Base-by-base conservation (phyloP, 371 early-diverging fungal species). In the Actinomucor elegans region DNA sequence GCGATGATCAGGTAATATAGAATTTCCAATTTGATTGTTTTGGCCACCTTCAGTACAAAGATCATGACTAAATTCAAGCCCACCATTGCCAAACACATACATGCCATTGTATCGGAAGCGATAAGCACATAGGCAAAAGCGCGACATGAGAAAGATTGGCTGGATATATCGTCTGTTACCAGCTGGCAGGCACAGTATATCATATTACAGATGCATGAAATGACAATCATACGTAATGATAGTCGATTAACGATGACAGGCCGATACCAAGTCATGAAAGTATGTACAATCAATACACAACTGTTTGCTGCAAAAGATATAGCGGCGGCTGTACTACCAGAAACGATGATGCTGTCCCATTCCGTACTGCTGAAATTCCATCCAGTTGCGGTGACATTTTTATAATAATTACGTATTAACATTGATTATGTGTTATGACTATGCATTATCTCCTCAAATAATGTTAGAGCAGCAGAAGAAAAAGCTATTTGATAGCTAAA, bases 11-110 rank as follows among this genome's bases (percentile, higher is more conserved):
- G 8, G 31, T 70, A 74, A 37, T 74, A 74, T 2, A 63, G 38
- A 3, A 70, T 48, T n/a, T 74, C 71, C 11, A 61, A 31, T 18
- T 60, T 60, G 15, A 49, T 14, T 1, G 66, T 60, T n/a, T 52
- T 48, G 1, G 55, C 33, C 2, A 66, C 55, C 5, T 59, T 64
- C 2, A 68, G 35, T 7, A 66, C 56, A 41, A 74, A 66, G 0
- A 74, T 64, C 47, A 67, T 38, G 11, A 68, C 66, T 4, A 74
- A 36, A 24, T 70, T 74, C 15, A 69, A 11, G 1, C 74, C 68
- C 0, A 74, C 55, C 64, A 74, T 66, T 1, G 71, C 61, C 20
- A 74, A 48, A 7, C 64, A 52, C 57, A 60, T 57, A 33, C 63
- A 63, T 1, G 59, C 29, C 64, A 70, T 70, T 11, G 58, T 55